A percentile compares a stretch with the other conserved stretches of the same genome.
Evolutionary conservation across 768 basidiomycete genomes (phyloP).

Genomic region (Aureoboletus auriporus): DNA sequence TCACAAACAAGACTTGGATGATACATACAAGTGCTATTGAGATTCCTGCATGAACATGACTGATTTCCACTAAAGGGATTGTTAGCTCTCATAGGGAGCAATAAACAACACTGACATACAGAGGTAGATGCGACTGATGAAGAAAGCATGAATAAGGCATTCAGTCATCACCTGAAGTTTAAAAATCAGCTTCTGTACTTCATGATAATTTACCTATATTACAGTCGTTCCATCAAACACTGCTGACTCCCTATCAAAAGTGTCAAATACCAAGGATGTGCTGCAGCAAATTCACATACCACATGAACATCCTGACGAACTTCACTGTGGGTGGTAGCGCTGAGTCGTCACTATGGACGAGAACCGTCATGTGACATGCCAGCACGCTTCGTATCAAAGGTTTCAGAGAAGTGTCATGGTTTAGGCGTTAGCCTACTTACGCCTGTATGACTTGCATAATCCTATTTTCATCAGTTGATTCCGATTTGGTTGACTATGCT

Average conservation of each 20-base stretch:
- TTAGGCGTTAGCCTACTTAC: conserved; percentile 5
- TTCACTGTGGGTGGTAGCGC: background rate
- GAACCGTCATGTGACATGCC: conserved; percentile 1
- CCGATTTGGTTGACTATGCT: background rate
- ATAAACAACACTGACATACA: conserved; percentile 10
- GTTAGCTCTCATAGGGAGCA: background rate
- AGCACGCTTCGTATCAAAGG: conserved; percentile 8
- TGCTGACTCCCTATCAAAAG: conserved; percentile 8
- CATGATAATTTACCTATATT: background rate
- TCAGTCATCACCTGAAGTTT: conserved; percentile 6
- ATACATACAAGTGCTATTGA: conserved; percentile 17
- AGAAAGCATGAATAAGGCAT: conserved; percentile 22
- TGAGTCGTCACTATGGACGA: conserved; percentile 1
- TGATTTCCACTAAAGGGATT: conserved; percentile 7
- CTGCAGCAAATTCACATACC: conserved; percentile 5
- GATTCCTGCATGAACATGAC: background rate
- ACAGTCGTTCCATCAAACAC: conserved; percentile 16
- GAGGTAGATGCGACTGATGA: conserved; percentile 21
- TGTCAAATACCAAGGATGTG: background rate
- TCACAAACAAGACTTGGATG: background rate
- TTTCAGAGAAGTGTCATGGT: background rate
- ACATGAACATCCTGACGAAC: background rate
- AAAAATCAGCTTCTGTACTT: conserved; percentile 1
- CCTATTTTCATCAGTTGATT: conserved; percentile 13
- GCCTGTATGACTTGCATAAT: conserved; percentile 10